Evolutionary conservation across 2,329 filamentous ascomycete species (phyloP), one percentile per base, ranked within the genome.

Genomic region (Erysiphe pisi): DNA sequence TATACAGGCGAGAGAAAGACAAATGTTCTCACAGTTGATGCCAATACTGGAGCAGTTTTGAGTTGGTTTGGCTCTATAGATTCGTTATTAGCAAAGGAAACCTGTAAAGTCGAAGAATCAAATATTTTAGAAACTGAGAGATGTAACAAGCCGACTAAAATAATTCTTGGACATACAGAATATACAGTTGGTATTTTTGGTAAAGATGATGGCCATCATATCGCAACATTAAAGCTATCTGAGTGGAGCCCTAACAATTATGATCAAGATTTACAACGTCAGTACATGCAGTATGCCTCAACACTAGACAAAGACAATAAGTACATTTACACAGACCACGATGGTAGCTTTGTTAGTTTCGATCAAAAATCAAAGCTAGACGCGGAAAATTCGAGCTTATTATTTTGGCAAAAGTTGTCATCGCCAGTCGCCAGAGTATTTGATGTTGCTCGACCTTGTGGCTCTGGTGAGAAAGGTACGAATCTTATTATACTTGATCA

Each of bases 171-270:
- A 43, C 89, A 93, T 76, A 93, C 93, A 58, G 93, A 97, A 82
- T 99, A 99, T 83, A 94, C 89, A 8, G 90, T 99, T 78, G 89
- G 87, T 77, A 96, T 99, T 68, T 91, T 93, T 79, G 90, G 92
- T 78, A 88, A 87, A 68, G 88, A 91, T 79, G 90, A 89, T 4
- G 90, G 91, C 0, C 88, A 90, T 78, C 88, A 89, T 11, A 91
- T 99, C 78, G 97, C 93, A 81, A 97, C 93, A 0, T 88, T 99
- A 80, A 94, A 89, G 79, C 99, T 96, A 82, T 91, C 93, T 16
- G 95, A 99, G 82, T 99, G 95, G 95, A 90, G 89, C 0, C 92
- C 94, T 20, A 99, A 99, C 83, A 96, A 91, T 78, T 92, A 90
- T 78, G 94, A 99, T 83, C 88, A 88, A 79, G 95, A 99, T 82